Evolutionary conservation across 2,329 filamentous ascomycete genomes (phyloP).

Genomic region (Fusarium papillatum): DNA sequence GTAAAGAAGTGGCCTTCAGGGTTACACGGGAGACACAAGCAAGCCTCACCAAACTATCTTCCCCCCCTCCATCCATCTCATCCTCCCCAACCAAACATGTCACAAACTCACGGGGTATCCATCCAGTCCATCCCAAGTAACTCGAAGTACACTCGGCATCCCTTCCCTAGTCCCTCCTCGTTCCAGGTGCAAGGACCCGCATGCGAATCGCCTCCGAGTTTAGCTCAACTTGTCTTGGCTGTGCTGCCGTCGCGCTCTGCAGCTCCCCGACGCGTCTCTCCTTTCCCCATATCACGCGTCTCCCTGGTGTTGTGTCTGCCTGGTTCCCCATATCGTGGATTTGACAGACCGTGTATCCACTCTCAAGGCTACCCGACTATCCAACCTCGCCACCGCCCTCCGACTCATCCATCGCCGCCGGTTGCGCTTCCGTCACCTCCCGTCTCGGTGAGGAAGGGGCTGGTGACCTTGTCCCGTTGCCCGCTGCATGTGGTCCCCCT

Average conservation of each 20-base stretch:
- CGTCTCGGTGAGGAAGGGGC: constrained; percentile 9
- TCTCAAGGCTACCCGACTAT: constrained; percentile 21
- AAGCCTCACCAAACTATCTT: constrained; percentile 1
- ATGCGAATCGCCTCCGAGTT: constrained; percentile 28
- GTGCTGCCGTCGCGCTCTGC: constrained; percentile 25
- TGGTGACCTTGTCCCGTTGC: constrained; percentile 33
- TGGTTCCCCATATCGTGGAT: constrained; percentile 15
- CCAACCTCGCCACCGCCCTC: constrained; percentile 32
- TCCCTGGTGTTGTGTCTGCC: constrained; percentile 37
- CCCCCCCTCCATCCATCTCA: neutral
- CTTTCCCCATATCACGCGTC: constrained; percentile 40
- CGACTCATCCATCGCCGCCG: constrained; percentile 26
- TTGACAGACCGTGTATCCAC: constrained; percentile 28
- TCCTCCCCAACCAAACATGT: constrained; percentile 10
- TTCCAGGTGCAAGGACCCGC: constrained; percentile 25
- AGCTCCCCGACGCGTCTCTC: constrained; percentile 36
- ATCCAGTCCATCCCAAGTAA: constrained; percentile 27
- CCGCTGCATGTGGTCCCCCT: constrained; percentile 14
- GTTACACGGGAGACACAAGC: constrained; percentile 1
- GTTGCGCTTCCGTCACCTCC: constrained; percentile 35
- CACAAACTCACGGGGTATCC: constrained; percentile 38
- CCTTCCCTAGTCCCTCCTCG: constrained; percentile 19
- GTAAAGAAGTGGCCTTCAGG: neutral
- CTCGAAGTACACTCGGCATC: neutral
- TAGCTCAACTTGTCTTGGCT: constrained; percentile 8